These are phyloP conservation scores for Brassica rapa DNA, from an alignment of 345 rosid species.

Conservation along the genomic window DNA sequence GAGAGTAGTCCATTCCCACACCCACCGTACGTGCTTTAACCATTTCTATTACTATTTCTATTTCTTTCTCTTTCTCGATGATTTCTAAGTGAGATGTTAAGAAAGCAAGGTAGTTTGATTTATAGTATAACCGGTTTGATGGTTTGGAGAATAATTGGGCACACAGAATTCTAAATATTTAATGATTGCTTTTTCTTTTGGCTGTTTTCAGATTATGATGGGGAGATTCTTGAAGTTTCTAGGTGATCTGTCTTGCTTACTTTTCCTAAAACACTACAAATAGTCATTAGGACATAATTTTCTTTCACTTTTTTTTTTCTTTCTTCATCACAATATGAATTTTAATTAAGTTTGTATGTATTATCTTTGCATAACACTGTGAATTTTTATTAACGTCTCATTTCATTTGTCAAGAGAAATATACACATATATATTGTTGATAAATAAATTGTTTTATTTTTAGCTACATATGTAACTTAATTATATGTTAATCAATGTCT, in stretches of 20 bases:
- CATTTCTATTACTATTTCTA: conserved; percentile 27
- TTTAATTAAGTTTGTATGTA: neutral
- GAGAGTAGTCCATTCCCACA: conserved; percentile 42
- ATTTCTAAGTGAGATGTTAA: conserved; percentile 2
- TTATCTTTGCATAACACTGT: neutral
- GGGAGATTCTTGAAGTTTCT: conserved; percentile 38
- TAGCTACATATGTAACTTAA: neutral
- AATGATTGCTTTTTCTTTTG: conserved; percentile 26
- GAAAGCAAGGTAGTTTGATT: conserved; percentile 1
- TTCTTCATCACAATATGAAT: neutral
- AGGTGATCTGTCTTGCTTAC: conserved; percentile 14
- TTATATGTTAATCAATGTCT: neutral
- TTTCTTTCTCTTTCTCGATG: conserved; percentile 3
- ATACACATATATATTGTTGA: neutral
- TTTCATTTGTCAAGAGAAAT: neutral
- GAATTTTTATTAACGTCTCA: neutral
- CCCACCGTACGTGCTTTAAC: conserved; percentile 40
- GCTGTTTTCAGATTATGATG: conserved; percentile 1
- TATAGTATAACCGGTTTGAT: conserved; percentile 19
- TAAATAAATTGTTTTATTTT: neutral
- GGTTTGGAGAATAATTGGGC: conserved; percentile 30
- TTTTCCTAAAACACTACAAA: conserved; percentile 7
- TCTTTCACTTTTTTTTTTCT: neutral
- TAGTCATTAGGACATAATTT: neutral
- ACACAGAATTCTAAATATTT: conserved; percentile 29